These are phyloP conservation scores for Neurospora sp. DNA, from an alignment of 495 filamentous ascomycete species.

Conservation along the genomic window DNA sequence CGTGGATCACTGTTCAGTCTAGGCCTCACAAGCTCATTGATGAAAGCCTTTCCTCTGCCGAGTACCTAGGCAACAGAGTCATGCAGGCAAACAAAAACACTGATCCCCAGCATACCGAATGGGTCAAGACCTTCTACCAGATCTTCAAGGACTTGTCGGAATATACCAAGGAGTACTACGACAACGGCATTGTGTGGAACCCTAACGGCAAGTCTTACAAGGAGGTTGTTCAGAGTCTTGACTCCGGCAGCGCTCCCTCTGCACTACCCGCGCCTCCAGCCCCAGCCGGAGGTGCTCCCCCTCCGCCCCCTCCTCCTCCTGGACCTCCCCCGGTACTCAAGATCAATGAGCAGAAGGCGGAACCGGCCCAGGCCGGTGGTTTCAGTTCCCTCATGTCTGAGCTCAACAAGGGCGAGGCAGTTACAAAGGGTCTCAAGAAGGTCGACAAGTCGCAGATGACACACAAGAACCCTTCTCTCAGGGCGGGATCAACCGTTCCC, in stretches of 20 bases:
- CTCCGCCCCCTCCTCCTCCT: slow-evolving; percentile 73
- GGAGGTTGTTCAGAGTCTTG: slow-evolving; percentile 49
- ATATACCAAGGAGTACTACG: slow-evolving; percentile 74
- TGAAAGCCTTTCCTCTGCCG: slow-evolving; percentile 65
- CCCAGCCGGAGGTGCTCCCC: slow-evolving; percentile 37
- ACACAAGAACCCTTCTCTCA: slow-evolving; percentile 93
- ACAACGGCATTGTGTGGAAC: slow-evolving; percentile 80
- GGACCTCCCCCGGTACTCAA: slow-evolving; percentile 44
- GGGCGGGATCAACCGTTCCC: slow-evolving; percentile 60
- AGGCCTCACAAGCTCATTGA: slow-evolving; percentile 75
- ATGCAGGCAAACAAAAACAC: slow-evolving; percentile 73
- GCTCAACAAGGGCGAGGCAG: slow-evolving; percentile 74
- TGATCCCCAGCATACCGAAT: slow-evolving; percentile 70
- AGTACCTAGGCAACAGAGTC: slow-evolving; percentile 89
- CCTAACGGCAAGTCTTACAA: slow-evolving; percentile 63
- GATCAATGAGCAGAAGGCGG: slow-evolving; percentile 32
- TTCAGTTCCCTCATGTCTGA: slow-evolving; percentile 82
- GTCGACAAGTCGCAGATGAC: slow-evolving; percentile 94
- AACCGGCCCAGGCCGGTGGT: slow-evolving; percentile 34
- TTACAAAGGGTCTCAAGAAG: slow-evolving; percentile 82
- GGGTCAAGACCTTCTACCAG: slow-evolving; percentile 78
- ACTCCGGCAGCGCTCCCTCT: slow-evolving; percentile 21
- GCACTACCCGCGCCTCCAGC: slow-evolving; percentile 21
- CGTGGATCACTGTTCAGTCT: slow-evolving; percentile 71
- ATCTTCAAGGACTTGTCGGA: slow-evolving; percentile 70